Evolutionary conservation across 257 asterid species (phyloP), one percentile per base, ranked within the genome.

Genomic region (Petunia secreta): DNA sequence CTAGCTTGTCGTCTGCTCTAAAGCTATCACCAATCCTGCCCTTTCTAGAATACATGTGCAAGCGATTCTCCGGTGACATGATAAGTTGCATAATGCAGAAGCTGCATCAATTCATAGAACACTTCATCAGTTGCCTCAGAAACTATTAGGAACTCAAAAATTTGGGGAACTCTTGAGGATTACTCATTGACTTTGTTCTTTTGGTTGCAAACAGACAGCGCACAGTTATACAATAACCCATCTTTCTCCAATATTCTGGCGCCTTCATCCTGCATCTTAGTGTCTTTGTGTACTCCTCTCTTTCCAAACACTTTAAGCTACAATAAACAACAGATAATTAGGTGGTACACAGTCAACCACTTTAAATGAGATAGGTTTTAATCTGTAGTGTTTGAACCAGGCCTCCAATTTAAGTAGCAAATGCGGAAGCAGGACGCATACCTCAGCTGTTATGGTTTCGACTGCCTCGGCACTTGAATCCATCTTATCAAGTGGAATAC

Each of bases 271-370:
- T 87, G 94, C 89, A 95, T 60, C 73, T 88, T 93, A 0, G 94
- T 82, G 81, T 90, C 98, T 88, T 87, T 92, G 84, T 95, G 97
- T 58, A 95, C 98, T 2, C 97, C 93, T 80, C 97, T 88, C 85
- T 93, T 95, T 15, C 99, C 99, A 13, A 52, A 93, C 5, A 95
- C 79, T 85, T 93, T 93, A 3, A 95, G 91, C 98, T 93, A 90
- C 16, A 74, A 38, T 14, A 11, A 14, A 15, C 4, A 34, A 36
- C 48, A 48, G 34, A 48, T 1, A 0, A 34, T 5, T 25, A 25
- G 25, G 25, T 25, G 25, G 25, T 25, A 25, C 25, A 25, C 25
- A 25, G 25, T 25, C 25, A 25, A 25, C 25, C 25, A 25, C 25
- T 25, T 25, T 25, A 25, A 25, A 25, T 25, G 25, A 25, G 25